phyloP scores from a whole-genome alignment of 2,329 filamentous ascomycete species.

The Dothistroma pini region DNA sequence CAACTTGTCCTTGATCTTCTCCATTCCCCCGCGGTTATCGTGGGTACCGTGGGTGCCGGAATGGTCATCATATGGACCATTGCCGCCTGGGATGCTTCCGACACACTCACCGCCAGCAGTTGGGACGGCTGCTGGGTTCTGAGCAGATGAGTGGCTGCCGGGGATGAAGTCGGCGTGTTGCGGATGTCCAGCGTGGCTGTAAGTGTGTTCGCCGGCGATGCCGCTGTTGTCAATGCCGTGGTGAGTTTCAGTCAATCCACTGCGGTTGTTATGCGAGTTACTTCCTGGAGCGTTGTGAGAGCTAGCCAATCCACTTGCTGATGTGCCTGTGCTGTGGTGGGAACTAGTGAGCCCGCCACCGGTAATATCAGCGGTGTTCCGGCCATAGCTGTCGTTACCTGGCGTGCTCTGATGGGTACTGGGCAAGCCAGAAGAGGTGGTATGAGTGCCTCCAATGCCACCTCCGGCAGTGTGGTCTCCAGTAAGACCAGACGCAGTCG shows the following conservation, averaged over 20 bases:
- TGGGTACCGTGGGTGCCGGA: background rate
- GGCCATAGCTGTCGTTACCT: no score
- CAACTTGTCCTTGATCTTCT: conserved; percentile 7
- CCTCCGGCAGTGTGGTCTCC: background rate
- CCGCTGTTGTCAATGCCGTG: conserved; percentile 1
- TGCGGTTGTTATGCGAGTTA: background rate
- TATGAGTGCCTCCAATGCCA: background rate
- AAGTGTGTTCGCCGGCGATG: conserved; percentile 8
- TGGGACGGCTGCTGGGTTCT: conserved; percentile 30
- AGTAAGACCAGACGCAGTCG: background rate
- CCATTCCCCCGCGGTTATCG: conserved; percentile 1
- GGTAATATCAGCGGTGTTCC: no score
- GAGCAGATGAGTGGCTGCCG: conserved; percentile 16
- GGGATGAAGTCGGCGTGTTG: conserved; percentile 13
- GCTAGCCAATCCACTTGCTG: background rate
- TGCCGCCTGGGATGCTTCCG: conserved; percentile 16
- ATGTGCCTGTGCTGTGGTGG: background rate
- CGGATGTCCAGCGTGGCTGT: conserved; percentile 1
- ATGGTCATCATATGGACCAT: background rate
- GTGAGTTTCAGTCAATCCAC: background rate
- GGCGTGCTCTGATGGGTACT: no score
- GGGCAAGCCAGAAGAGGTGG: no score
- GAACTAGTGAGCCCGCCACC: no score
- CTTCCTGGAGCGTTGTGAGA: background rate
- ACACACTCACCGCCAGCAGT: conserved; percentile 28